Percentiles rank a stretch among this genome's conserved stretches.
phyloP scores from a whole-genome alignment of 371 early-diverging fungal species.

The Actinomortierella wolfii region DNA sequence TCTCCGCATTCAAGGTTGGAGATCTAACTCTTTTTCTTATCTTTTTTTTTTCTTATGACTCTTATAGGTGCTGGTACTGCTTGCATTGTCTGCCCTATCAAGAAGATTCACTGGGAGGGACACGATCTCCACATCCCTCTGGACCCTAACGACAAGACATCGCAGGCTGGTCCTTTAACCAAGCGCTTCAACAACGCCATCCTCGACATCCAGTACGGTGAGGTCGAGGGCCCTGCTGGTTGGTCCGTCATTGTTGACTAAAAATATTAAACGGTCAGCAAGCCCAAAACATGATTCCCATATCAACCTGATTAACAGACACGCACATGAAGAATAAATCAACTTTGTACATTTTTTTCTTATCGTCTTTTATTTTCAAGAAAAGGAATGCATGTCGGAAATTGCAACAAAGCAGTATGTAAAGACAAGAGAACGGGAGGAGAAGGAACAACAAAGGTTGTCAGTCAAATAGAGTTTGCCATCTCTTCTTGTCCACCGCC shows the following conservation, averaged over 20 bases:
- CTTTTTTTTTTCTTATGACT: constrained; percentile 14
- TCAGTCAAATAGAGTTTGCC: too few relatives aligned
- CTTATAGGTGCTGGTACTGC: constrained; percentile 97
- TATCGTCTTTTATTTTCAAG: too few relatives aligned
- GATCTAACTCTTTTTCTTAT: background rate
- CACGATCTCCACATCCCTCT: constrained; percentile 81
- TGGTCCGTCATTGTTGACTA: constrained; percentile 73
- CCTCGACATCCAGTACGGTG: constrained; percentile 94
- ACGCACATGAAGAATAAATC: too few relatives aligned
- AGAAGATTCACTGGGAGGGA: constrained; percentile 76
- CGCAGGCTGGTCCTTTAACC: constrained; percentile 92
- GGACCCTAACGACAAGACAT: constrained; percentile 78
- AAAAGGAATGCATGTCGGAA: too few relatives aligned
- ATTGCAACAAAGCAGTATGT: too few relatives aligned
- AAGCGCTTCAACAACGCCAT: constrained; percentile 86
- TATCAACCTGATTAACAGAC: too few relatives aligned
- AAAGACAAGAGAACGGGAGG: too few relatives aligned
- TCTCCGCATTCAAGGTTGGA: too few relatives aligned
- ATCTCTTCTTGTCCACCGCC: too few relatives aligned
- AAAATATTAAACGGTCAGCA: background rate
- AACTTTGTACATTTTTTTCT: too few relatives aligned
- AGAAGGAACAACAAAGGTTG: too few relatives aligned
- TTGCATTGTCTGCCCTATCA: constrained; percentile 93
- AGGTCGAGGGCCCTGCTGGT: constrained; percentile 65
- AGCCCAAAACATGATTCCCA: too few relatives aligned